These are phyloP conservation scores for Sonneratia alba DNA, from an alignment of 345 rosid species.

Conservation along the genomic window DNA sequence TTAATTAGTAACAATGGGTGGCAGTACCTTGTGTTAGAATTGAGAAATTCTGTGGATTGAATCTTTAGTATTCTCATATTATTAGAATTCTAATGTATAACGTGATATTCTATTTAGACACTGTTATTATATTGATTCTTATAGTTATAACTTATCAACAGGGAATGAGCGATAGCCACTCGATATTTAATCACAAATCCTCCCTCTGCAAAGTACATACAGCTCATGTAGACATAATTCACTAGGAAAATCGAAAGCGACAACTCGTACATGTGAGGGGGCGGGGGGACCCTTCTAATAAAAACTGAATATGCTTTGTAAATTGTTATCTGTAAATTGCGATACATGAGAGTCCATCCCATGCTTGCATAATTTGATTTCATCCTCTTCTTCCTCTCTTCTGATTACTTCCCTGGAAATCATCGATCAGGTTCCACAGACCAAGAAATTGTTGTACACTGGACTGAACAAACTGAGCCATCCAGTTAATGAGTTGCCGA, in stretches of 20 bases:
- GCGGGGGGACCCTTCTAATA: background rate
- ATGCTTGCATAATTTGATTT: background rate
- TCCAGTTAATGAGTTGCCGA: background rate
- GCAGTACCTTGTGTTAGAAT: no score
- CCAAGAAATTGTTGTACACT: background rate
- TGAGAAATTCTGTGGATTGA: no score
- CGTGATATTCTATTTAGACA: no score
- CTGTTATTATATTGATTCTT: no score
- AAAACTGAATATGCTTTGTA: no score
- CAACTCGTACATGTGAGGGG: background rate
- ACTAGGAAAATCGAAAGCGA: conserved; percentile 2
- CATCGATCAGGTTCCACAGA: background rate
- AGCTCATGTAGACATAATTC: conserved; percentile 4
- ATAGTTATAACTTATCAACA: no score
- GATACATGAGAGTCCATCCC: background rate
- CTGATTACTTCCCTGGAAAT: background rate
- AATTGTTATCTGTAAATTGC: background rate
- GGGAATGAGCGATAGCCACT: no score
- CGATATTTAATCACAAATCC: no score
- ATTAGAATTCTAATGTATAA: no score
- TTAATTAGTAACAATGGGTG: no score
- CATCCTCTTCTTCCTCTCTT: background rate
- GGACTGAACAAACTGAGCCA: background rate
- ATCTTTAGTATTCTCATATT: no score
- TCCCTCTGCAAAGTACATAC: conserved; percentile 4